A percentile compares a stretch with the other conserved stretches of the same genome.
Evolutionary conservation across 2,329 filamentous ascomycete genomes (phyloP).

Genomic region (Fusarium lateritium): DNA sequence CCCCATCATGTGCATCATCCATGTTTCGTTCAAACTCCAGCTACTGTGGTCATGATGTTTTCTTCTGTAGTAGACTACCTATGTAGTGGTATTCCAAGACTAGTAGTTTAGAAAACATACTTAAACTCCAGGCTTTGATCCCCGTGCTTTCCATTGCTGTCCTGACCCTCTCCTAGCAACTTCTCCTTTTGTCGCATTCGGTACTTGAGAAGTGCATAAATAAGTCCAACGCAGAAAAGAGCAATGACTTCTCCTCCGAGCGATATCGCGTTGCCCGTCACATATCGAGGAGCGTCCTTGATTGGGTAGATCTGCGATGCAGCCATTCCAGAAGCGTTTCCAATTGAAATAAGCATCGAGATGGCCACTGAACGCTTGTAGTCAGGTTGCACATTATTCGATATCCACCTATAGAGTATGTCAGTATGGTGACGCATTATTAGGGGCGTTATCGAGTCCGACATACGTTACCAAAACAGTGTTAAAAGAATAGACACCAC

Average conservation of each 20-base stretch:
- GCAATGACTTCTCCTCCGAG: constrained; percentile 49
- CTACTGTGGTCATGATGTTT: no score
- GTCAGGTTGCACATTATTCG: constrained; percentile 63
- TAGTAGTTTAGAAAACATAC: constrained; percentile 47
- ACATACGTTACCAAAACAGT: constrained; percentile 39
- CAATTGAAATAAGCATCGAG: constrained; percentile 62
- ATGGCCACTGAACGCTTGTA: constrained; percentile 64
- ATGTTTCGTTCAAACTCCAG: no score
- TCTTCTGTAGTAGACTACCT: no score
- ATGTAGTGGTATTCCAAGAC: no score
- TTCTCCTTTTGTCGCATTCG: constrained; percentile 50
- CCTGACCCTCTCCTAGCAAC: constrained; percentile 42
- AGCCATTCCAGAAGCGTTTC: constrained; percentile 64
- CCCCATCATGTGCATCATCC: no score
- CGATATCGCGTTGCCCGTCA: constrained; percentile 51
- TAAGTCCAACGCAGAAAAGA: constrained; percentile 43
- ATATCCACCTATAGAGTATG: constrained; percentile 62
- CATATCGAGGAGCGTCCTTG: constrained; percentile 45
- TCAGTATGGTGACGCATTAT: neutral
- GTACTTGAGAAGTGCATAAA: constrained; percentile 49
- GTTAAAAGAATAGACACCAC: constrained; percentile 33
- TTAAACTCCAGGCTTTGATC: constrained; percentile 35
- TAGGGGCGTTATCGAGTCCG: fast-evolving
- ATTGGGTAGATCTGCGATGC: constrained; percentile 61
- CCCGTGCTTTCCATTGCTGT: constrained; percentile 38